Conservation (phyloP, 345 rosid species). For the Citrus glauca region DNA sequence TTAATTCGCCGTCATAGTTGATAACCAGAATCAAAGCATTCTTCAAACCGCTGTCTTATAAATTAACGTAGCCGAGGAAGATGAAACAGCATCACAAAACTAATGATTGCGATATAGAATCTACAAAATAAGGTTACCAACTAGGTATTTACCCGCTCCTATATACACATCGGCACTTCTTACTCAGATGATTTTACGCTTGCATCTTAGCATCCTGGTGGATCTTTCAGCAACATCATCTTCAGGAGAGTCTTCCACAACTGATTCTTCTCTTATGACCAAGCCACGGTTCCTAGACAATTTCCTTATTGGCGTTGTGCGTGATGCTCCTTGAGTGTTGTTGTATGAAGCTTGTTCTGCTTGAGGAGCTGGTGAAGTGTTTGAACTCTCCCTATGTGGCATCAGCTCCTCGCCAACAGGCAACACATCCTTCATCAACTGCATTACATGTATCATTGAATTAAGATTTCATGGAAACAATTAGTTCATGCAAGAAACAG, state of each 20-base stretch:
- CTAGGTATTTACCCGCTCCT: no score
- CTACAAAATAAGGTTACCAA: not conserved
- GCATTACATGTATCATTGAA: slow-evolving; percentile 1
- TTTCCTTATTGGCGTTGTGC: slow-evolving; percentile 78
- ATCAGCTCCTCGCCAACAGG: slow-evolving; percentile 68
- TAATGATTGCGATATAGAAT: not conserved
- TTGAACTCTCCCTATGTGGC: slow-evolving; percentile 47
- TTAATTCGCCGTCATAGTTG: not conserved
- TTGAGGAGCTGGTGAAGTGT: slow-evolving; percentile 20
- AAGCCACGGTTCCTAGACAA: slow-evolving; percentile 74
- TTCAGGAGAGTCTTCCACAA: slow-evolving; percentile 67
- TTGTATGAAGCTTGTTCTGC: slow-evolving; percentile 25
- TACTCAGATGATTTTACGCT: slow-evolving; percentile 45
- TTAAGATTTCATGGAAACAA: not conserved
- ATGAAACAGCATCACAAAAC: not conserved
- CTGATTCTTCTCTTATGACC: slow-evolving; percentile 63
- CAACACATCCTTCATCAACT: slow-evolving; percentile 57
- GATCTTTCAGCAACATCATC: slow-evolving; percentile 12
- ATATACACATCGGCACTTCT: not conserved
- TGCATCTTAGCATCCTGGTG: slow-evolving; percentile 38
- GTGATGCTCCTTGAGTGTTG: slow-evolving; percentile 24
- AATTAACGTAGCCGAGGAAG: not conserved
- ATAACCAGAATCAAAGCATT: not conserved
- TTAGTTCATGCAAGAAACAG: not conserved
- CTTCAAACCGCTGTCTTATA: not conserved